These are phyloP conservation scores for Vicia villosa DNA, from an alignment of 306 rosid species.

Conservation along the genomic window DNA sequence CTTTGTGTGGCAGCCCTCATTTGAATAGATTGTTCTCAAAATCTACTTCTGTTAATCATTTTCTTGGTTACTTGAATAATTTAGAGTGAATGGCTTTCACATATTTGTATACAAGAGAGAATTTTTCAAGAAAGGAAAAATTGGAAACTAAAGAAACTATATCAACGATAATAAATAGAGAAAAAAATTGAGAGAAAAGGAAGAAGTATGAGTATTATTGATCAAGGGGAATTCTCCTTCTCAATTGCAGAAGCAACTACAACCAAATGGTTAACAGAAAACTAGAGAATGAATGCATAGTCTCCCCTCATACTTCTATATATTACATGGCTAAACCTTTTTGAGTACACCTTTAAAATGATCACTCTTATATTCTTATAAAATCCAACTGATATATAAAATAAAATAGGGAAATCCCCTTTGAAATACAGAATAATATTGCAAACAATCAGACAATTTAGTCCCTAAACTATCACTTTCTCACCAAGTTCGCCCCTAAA, in stretches of 20 bases:
- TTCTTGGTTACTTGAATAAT: neutral
- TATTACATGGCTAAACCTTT: neutral
- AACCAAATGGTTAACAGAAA: neutral
- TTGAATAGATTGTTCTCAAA: slow-evolving; percentile 24
- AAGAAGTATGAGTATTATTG: neutral
- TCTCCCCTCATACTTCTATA: neutral
- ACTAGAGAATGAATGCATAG: neutral
- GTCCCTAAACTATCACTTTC: too few species aligned
- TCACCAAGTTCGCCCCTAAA: too few species aligned
- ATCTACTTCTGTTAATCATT: slow-evolving; percentile 16
- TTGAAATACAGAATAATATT: too few species aligned
- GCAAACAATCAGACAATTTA: too few species aligned
- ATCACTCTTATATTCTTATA: neutral
- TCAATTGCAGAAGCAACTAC: neutral
- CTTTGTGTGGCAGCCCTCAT: slow-evolving; percentile 34
- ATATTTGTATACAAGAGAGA: neutral
- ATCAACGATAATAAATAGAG: neutral
- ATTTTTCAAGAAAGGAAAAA: neutral
- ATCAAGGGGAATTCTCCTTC: neutral
- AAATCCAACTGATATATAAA: too few species aligned
- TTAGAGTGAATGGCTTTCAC: slow-evolving; percentile 3
- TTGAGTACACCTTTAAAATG: neutral
- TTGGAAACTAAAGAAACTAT: neutral
- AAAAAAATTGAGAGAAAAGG: neutral
- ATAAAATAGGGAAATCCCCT: too few species aligned